Conservation (phyloP, 1,139 yeast species). For the Yamadazyma kanchanaburiensis region DNA sequence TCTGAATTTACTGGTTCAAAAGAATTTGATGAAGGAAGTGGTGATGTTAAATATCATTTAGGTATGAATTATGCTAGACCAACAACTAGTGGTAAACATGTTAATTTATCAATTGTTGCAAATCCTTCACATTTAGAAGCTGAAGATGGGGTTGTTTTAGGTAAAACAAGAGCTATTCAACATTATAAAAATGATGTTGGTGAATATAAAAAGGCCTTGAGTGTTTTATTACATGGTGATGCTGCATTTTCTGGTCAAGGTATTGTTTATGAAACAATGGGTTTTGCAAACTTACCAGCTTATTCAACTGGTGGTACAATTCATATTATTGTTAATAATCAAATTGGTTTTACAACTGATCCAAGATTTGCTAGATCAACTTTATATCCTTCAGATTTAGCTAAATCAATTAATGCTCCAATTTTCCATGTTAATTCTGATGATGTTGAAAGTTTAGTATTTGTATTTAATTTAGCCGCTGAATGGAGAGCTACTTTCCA, state of each 20-base stretch:
- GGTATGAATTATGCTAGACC: constrained; percentile 99
- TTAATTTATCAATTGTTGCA: constrained; percentile 92
- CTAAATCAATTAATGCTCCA: constrained; percentile 95
- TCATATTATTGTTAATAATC: constrained; percentile 94
- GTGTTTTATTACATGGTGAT: constrained; percentile 95
- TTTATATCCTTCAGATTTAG: constrained; percentile 96
- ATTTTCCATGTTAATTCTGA: constrained; percentile 99
- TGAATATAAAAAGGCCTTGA: constrained; percentile 80
- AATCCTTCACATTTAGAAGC: constrained; percentile 99
- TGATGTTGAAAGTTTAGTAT: constrained; percentile 91
- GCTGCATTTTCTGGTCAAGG: constrained; percentile 99
- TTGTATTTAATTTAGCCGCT: constrained; percentile 93
- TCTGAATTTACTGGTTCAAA: constrained; percentile 93
- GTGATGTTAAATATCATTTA: constrained; percentile 98
- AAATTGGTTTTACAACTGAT: constrained; percentile 98
- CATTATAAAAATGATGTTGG: constrained; percentile 88
- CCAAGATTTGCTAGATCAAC: constrained; percentile 98
- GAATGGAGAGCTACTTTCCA: constrained; percentile 98
- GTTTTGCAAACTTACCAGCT: constrained; percentile 87
- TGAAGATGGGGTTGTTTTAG: constrained; percentile 97
- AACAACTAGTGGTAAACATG: constrained; percentile 96
- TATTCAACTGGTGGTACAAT: constrained; percentile 98
- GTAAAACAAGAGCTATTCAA: constrained; percentile 95
- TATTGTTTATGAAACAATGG: constrained; percentile 97
- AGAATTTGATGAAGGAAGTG: constrained; percentile 87